Conservation (phyloP, 768 basidiomycete species). For the Boletus reticulatus region DNA sequence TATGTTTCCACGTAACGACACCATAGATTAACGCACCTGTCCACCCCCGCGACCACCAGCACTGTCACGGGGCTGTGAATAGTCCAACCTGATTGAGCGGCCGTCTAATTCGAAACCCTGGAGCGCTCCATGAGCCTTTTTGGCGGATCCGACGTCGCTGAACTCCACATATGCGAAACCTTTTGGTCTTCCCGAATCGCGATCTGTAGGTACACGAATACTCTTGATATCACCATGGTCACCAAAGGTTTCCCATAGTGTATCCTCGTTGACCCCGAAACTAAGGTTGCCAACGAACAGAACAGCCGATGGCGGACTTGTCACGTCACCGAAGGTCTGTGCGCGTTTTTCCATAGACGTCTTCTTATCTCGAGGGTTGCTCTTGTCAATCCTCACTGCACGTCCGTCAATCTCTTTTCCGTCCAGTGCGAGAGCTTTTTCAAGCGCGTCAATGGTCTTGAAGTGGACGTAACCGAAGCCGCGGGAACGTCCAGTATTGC, state of each 20-base stretch:
- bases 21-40: slow-evolving; percentile 34
- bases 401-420: slow-evolving; percentile 94
- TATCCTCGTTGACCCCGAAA: slow-evolving; percentile 77
- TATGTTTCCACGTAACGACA: background rate
- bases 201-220: slow-evolving; percentile 89
- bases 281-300: slow-evolving; percentile 92
- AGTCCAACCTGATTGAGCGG: slow-evolving; percentile 79
- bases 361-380: slow-evolving; percentile 57
- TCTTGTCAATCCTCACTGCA: slow-evolving; percentile 80
- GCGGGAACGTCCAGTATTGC: slow-evolving; percentile 76
- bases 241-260: slow-evolving; percentile 86
- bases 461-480: slow-evolving; percentile 87
- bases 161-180: slow-evolving; percentile 99
- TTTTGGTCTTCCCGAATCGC: slow-evolving; percentile 86
- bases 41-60: slow-evolving; percentile 52
- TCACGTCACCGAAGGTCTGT: slow-evolving; percentile 70
- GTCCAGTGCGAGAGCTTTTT: slow-evolving; percentile 76
- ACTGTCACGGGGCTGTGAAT: slow-evolving; percentile 74
- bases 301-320: slow-evolving; percentile 63
- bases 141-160: slow-evolving; percentile 73
- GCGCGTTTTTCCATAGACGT: slow-evolving; percentile 66
- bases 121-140: slow-evolving; percentile 71
- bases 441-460: slow-evolving; percentile 63
- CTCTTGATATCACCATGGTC: slow-evolving; percentile 83
- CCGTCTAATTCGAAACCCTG: slow-evolving; percentile 80